These are phyloP conservation scores for Aspergillus wentii DNA, from an alignment of 495 filamentous ascomycete species.

Conservation along the genomic window DNA sequence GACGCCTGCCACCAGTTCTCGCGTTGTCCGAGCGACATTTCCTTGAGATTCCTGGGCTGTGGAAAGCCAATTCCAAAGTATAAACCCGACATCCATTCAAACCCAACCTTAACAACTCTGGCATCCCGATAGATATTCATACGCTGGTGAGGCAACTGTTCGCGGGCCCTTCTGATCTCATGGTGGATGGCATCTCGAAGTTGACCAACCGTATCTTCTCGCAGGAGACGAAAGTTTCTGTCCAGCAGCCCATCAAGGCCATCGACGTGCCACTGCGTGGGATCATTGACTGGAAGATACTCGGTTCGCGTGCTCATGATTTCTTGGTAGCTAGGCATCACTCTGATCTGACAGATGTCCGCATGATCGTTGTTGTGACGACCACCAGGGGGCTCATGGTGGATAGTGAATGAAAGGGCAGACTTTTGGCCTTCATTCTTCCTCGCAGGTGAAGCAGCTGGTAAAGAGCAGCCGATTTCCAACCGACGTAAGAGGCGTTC, in stretches of 20 bases:
- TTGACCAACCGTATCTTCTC: constrained; percentile 35
- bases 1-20: constrained; percentile 57
- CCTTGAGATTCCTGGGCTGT: constrained; percentile 43
- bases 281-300: constrained; percentile 56
- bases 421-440: background rate
- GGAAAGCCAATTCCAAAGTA: constrained; percentile 50
- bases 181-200: constrained; percentile 27
- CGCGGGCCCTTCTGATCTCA: constrained; percentile 1
- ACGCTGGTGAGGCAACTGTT: constrained; percentile 8
- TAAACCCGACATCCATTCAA: constrained; percentile 48
- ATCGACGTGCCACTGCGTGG: constrained; percentile 46
- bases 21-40: constrained; percentile 24
- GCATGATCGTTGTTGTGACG: constrained; percentile 63
- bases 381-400: constrained; percentile 14
- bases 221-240: constrained; percentile 53
- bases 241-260: constrained; percentile 62
- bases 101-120: constrained; percentile 25
- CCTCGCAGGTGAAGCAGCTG: background rate
- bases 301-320: constrained; percentile 47
- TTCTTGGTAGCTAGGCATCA: constrained; percentile 61
- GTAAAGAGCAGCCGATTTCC: no score
- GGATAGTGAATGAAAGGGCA: background rate
- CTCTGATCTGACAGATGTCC: constrained; percentile 54
- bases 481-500: no score
- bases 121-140: constrained; percentile 38